Base-by-base conservation (phyloP, 805 yeast species). In the Barnettozyma populi region DNA sequence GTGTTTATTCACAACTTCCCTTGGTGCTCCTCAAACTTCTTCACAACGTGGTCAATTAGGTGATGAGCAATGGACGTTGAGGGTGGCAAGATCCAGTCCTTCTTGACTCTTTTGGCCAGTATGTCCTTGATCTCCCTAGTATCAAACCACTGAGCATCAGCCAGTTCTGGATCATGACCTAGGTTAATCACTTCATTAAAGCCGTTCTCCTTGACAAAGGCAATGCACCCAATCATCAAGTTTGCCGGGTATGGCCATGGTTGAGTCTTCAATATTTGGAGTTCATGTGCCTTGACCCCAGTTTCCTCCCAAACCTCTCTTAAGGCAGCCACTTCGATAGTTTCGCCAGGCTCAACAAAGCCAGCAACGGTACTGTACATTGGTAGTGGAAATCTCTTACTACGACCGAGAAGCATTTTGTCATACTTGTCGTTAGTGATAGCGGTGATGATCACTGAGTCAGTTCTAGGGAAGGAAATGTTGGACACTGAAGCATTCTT, bases 181-280 rank as follows among this genome's bases (percentile, higher is more conserved):
- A 89, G 70, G 58, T 82, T 71, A 53, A 90, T 82, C 9, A 60
- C 60, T 58, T 85, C 92, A 57, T 82, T 81, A 5, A 57, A 63
- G 2, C 85, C 86, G 53, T 84, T 78, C 59, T 80, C 77, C 1
- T 84, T 84, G n/a, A 88, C 94, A 31, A 76, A 66, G 1, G 81
- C 97, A 46, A 90, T 64, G 64, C 97, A 90, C 9, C 98, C 98
- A 55, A 92, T 76, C 98, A 92, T 92, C 57, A 92, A 67, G 62
- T 84, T 89, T 0, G 88, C 90, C 1, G 98, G 98, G 65, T 82
- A 92, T 16, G 99, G 99, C 99, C 99, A 92, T 4, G 99, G 98
- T 67, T 92, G 98, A 11, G 94, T 78, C 57, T 80, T 72, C 20
- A 84, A 67, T 45, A 92, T 74, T 44, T 73, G 66, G 25, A 92